Base-by-base conservation (phyloP, 2,329 filamentous ascomycete genomes). In the Aureobasidium uvarum region DNA sequence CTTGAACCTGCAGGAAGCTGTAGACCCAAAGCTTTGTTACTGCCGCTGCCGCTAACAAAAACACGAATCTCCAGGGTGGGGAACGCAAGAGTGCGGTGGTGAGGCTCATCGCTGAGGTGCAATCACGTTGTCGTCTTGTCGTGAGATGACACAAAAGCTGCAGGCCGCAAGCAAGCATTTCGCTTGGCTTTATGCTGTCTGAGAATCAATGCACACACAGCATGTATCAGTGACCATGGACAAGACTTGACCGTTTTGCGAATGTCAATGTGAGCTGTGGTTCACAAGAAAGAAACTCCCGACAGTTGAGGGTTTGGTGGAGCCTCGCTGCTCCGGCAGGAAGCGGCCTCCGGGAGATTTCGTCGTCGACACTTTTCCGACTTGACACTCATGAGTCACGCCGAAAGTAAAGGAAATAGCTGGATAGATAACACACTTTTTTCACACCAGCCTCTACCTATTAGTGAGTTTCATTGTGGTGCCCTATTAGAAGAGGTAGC, bases 341-440 rank as follows among this genome's bases (percentile, higher is more conserved):
- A 51, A 45, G 8, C 33, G 58, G 33, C 33, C 33, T 36, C 33
- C 33, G 33, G 33, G 43, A 51, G 58, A 39, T 50, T 50, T 33
- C 16, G 58, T 62, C 20, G 31, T 38, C 58, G 20, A 62, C 18
- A 62, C 41, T 41, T n/a, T 31, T 62, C 41, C 43, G 43, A 25
- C 33, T 11, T 28, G 31, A 50, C 45, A 20, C 58, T 51, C 58
- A 56, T 63, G 60, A 63, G 60, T 63, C 60, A 63, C 60, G 60
- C 28, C 31, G 18, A 63, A 52, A 33, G 38, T 54, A 63, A 63
- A 45, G 51, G 60, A 54, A 63, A 63, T 54, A 54, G 60, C 18
- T 54, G 13, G 31, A 63, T 31, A 63, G 60, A 63, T 63, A 63
- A 54, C 60, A 54, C 46, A 23, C 20, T 58, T 60, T 60, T 60